These are phyloP conservation scores for Lyophyllum decastes DNA, from an alignment of 768 basidiomycete genomes.

Conservation along the genomic window DNA sequence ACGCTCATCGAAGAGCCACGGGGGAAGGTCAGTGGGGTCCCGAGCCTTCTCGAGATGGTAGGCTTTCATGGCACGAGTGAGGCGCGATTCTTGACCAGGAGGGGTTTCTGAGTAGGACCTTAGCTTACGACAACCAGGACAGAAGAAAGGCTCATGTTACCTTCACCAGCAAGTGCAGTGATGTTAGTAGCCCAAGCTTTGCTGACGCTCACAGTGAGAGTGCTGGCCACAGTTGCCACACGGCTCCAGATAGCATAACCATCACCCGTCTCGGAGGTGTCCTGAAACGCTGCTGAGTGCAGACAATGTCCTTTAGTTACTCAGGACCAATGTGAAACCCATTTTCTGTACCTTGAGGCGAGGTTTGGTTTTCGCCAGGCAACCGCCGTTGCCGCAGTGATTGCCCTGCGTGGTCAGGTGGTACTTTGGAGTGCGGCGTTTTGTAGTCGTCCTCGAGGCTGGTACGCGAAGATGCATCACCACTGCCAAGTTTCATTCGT, in stretches of 20 bases:
- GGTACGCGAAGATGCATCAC: constrained; percentile 41
- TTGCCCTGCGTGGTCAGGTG: not conserved
- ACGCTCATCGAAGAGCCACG: constrained; percentile 63
- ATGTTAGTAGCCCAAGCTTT: constrained; percentile 56
- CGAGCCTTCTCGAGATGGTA: constrained; percentile 66
- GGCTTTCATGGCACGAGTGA: constrained; percentile 66
- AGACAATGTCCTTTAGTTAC: not conserved
- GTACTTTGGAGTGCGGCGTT: not conserved
- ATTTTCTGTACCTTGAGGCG: not conserved
- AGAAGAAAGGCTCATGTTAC: constrained; percentile 24
- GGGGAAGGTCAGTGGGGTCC: constrained; percentile 57
- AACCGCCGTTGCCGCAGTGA: constrained; percentile 9
- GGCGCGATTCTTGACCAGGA: constrained; percentile 57
- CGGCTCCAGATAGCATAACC: constrained; percentile 57
- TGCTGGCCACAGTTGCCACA: constrained; percentile 53
- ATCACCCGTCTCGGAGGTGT: constrained; percentile 24
- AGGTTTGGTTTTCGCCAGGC: not conserved
- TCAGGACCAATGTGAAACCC: not conserved
- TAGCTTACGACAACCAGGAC: not conserved
- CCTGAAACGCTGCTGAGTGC: not conserved
- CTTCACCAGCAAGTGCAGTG: constrained; percentile 43
- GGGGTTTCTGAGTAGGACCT: constrained; percentile 39
- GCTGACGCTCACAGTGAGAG: constrained; percentile 56
- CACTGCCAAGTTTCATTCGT: constrained; percentile 30
- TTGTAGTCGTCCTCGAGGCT: constrained; percentile 43